A percentile compares a stretch with the other conserved stretches of the same genome.
phyloP scores from a whole-genome alignment of 768 basidiomycete genomes.

The Agrocybe pediades region DNA sequence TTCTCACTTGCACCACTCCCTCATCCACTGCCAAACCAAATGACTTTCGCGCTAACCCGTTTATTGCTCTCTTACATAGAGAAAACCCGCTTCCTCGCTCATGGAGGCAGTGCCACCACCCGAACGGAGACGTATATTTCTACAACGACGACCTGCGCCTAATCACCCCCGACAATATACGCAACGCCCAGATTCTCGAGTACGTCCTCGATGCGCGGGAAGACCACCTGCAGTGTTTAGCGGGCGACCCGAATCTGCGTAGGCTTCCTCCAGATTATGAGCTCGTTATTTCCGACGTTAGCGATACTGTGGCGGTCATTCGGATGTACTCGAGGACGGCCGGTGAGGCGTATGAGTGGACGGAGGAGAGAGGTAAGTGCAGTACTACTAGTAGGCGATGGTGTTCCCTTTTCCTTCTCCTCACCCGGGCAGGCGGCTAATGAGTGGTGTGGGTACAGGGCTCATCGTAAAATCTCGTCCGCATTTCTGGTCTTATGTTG shows the following conservation, averaged over 20 bases:
- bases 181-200: slow-evolving; percentile 30
- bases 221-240: slow-evolving; percentile 35
- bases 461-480: slow-evolving; percentile 28
- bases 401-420: background rate
- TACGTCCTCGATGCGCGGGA: slow-evolving; percentile 36
- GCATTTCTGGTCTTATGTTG: slow-evolving; percentile 43
- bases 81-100: slow-evolving; percentile 17
- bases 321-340: slow-evolving; percentile 38
- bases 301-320: slow-evolving; percentile 33
- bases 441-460: slow-evolving; percentile 21
- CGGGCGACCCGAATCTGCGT: slow-evolving; percentile 27
- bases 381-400: background rate
- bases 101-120: slow-evolving; percentile 41
- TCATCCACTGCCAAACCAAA: no score
- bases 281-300: slow-evolving; percentile 40
- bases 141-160: slow-evolving; percentile 35
- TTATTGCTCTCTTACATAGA: slow-evolving; percentile 9
- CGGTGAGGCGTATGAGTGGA: slow-evolving; percentile 36
- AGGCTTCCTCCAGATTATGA: slow-evolving; percentile 40
- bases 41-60: background rate
- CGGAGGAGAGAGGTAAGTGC: slow-evolving; percentile 32
- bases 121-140: slow-evolving; percentile 49
- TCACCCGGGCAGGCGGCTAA: background rate
- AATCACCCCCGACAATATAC: slow-evolving; percentile 42
- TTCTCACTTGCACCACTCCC: no score